Conservation (phyloP, 352 stramenopile genomes). For the Globisporangium yorkense region DNA sequence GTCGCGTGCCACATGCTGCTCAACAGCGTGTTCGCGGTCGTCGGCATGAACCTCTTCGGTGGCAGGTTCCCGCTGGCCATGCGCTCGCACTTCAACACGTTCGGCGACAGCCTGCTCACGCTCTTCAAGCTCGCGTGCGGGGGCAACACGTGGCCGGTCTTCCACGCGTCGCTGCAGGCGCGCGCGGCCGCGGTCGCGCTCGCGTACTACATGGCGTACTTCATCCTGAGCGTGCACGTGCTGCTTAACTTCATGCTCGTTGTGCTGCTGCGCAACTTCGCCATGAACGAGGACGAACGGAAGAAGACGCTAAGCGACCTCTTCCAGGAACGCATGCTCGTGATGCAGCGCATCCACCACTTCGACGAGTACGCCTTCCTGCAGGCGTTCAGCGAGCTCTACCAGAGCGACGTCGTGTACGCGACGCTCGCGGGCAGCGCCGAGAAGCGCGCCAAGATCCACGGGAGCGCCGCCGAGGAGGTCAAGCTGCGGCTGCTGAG, state of each 20-base stretch:
- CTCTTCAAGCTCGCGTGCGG: constrained; percentile 85
- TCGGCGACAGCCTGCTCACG: constrained; percentile 76
- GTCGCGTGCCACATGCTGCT: constrained; percentile 54
- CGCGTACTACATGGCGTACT: constrained; percentile 70
- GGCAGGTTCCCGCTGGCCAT: constrained; percentile 66
- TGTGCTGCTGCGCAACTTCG: constrained; percentile 77
- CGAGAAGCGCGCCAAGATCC: constrained; percentile 51
- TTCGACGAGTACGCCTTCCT: constrained; percentile 78
- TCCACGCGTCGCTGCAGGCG: constrained; percentile 60
- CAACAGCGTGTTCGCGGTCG: constrained; percentile 75
- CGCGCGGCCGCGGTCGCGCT: constrained; percentile 50
- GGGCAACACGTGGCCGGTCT: constrained; percentile 76
- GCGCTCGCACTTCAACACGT: constrained; percentile 80
- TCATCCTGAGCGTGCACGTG: constrained; percentile 61
- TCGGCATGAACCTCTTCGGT: constrained; percentile 81
- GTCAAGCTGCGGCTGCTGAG: constrained; percentile 55
- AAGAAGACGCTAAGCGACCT: constrained; percentile 59
- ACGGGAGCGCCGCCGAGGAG: constrained; percentile 46
- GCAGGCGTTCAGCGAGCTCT: constrained; percentile 70
- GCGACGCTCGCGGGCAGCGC: constrained; percentile 56
- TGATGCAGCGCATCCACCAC: constrained; percentile 70
- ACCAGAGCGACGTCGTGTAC: constrained; percentile 74
- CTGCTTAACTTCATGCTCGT: constrained; percentile 86
- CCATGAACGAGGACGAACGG: constrained; percentile 81
- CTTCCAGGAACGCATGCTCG: constrained; percentile 77